Percentiles rank a stretch among this genome's conserved stretches.
phyloP scores from a whole-genome alignment of 352 stramenopile genomes.

The Peronospora destructor region DNA sequence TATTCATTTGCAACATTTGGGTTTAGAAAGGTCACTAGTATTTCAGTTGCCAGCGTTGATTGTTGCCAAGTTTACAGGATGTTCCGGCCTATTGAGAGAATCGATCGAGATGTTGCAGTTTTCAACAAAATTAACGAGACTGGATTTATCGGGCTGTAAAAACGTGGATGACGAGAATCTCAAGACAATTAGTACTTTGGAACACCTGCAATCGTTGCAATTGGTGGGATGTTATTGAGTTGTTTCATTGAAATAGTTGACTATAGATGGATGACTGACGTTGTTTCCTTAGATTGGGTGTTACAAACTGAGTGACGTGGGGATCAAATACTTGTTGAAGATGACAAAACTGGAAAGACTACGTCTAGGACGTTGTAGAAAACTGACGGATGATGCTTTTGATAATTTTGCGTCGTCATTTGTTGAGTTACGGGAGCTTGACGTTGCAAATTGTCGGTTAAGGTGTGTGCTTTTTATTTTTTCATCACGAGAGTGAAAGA shows the following conservation, averaged over 20 bases:
- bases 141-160: constrained; percentile 55
- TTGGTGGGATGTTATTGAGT: constrained; percentile 36
- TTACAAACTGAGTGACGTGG: constrained; percentile 43
- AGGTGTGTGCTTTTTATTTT: constrained; percentile 22
- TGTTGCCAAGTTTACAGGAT: constrained; percentile 48
- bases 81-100: constrained; percentile 32
- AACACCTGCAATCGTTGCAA: constrained; percentile 39
- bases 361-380: constrained; percentile 43
- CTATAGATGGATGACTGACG: neutral
- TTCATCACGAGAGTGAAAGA: neutral
- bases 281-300: constrained; percentile 38
- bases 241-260: neutral
- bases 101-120: constrained; percentile 50
- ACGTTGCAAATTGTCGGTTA: constrained; percentile 49
- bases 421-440: constrained; percentile 35
- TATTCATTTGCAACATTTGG: constrained; percentile 42
- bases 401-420: constrained; percentile 34
- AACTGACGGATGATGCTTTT: constrained; percentile 49
- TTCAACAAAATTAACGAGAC: constrained; percentile 43
- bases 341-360: constrained; percentile 49
- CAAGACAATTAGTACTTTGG: constrained; percentile 31
- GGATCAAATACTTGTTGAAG: constrained; percentile 37
- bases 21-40: constrained; percentile 21
- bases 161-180: constrained; percentile 56
- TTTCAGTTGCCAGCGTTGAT: constrained; percentile 43